Base-by-base conservation (phyloP, 768 basidiomycete genomes). In the Panaeolus papilionaceus region DNA sequence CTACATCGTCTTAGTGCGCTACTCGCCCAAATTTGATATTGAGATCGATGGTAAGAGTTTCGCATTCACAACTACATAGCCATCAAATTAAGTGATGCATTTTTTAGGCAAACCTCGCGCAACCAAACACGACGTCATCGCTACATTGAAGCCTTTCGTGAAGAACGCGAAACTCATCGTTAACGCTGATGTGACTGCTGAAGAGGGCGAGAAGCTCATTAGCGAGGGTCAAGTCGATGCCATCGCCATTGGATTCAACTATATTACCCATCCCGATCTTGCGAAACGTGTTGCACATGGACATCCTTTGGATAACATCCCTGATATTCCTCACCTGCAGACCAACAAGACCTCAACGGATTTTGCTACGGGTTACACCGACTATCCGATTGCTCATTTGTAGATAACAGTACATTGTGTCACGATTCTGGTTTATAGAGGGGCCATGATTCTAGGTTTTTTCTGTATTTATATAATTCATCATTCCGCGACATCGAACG, bases 201-300 rank as follows among this genome's bases (percentile, higher is more conserved):
- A 73, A 20, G 82, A 83, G 69, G 82, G 79, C 3, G 77, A 77
- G 16, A 63, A 71, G 66, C 75, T 83, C 38, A 68, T 84, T 12
- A 49, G 71, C 7, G 69, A 71, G 8, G 78, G 79, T 4, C 77
- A 79, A 61, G 73, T 77, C 12, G 81, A 83, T 54, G 81, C 72
- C 1, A 74, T 79, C 6, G 72, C 75, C 54, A 77, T 83, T 40
- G 82, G 83, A 3, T 71, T 78, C 63, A 65, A 71, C 44, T 81
- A 73, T 72, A 75, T 83, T 63, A 72, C 75, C 6, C 82, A 84
- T 66, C 79, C 82, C 0, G 83, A 83, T 69, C 66, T 82, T 11
- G 79, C 71, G 51, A 78, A 78, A 67, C 78, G 81, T 14, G 71
- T 81, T 20, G 61, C 74, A 67, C 62, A 66, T 37, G 70, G 70